Conservation (phyloP, 208 protist genomes). For the Acanthamoeba sp. region DNA sequence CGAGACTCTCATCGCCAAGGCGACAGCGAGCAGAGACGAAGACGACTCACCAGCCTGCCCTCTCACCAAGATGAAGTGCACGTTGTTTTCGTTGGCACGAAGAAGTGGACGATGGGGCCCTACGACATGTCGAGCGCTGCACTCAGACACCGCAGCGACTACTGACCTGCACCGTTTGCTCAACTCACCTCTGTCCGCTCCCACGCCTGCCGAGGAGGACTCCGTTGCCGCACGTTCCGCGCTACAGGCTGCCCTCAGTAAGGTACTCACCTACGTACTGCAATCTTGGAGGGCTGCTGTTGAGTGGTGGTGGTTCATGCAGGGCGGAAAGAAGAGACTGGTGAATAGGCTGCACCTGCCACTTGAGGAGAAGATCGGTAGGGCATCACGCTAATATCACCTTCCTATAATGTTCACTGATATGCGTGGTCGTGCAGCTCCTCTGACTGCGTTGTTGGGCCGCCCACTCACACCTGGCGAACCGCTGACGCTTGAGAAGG, state of each 20-base stretch:
- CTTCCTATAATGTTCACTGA: not conserved
- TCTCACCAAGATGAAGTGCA: not conserved
- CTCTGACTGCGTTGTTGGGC: conserved; percentile 39
- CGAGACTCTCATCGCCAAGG: too few species aligned
- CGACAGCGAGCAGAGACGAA: too few species aligned
- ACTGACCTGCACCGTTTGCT: conserved; percentile 42
- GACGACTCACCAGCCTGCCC: too few species aligned
- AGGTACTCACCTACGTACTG: not conserved
- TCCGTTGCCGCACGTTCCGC: not conserved
- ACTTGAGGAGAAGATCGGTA: conserved; percentile 20
- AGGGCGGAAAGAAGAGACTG: conserved; percentile 21
- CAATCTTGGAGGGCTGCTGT: too few species aligned
- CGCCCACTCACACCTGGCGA: not conserved
- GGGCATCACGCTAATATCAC: not conserved
- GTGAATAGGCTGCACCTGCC: conserved; percentile 68
- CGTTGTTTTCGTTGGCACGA: not conserved
- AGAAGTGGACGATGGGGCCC: not conserved
- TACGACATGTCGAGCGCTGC: not conserved
- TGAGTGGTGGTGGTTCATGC: not conserved
- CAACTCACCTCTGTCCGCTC: not conserved
- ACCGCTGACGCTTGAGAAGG: conserved; percentile 1
- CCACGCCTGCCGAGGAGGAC: not conserved
- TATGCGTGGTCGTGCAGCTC: not conserved
- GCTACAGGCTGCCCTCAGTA: not conserved
- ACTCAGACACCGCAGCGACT: not conserved